These are phyloP conservation scores for Scleromitrula shiraiana DNA, from an alignment of 2,329 filamentous ascomycete species.

Conservation along the genomic window DNA sequence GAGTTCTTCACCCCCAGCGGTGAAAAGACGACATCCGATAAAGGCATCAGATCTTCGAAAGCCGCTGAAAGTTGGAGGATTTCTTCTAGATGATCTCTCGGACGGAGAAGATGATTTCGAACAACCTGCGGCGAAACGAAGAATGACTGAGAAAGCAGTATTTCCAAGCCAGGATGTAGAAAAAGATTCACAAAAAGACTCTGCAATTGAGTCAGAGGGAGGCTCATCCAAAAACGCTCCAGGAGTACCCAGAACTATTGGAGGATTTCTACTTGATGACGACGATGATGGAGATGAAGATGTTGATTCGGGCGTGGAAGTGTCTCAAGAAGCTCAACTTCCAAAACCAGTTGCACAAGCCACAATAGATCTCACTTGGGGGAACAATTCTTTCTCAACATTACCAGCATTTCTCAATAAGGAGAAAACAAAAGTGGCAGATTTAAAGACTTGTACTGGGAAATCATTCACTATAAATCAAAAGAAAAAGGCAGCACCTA, in stretches of 20 bases:
- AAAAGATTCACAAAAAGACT: background rate
- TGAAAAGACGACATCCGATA: constrained; percentile 33
- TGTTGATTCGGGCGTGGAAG: background rate
- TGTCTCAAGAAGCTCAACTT: background rate
- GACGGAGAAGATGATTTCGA: constrained; percentile 31
- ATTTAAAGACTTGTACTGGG: constrained; percentile 36
- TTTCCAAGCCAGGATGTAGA: background rate
- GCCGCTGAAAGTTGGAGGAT: constrained; percentile 35
- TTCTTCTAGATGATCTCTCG: constrained; percentile 38
- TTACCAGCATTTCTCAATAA: constrained; percentile 21
- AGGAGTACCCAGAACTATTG: constrained; percentile 1
- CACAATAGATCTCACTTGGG: background rate
- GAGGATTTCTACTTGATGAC: constrained; percentile 14
- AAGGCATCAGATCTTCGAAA: constrained; percentile 28
- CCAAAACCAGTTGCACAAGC: background rate
- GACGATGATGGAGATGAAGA: constrained; percentile 11
- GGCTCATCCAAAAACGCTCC: background rate
- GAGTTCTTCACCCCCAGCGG: constrained; percentile 24
- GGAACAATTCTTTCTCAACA: background rate
- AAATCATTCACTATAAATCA: constrained; percentile 47
- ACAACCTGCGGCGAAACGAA: constrained; percentile 36
- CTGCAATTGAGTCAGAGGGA: background rate
- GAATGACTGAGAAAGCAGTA: constrained; percentile 32
- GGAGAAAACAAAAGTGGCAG: constrained; percentile 13
- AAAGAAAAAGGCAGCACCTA: constrained; percentile 38